A percentile compares a stretch with the other conserved stretches of the same genome.
phyloP scores from a whole-genome alignment of 768 basidiomycete species.

The Amanita polypyramis region DNA sequence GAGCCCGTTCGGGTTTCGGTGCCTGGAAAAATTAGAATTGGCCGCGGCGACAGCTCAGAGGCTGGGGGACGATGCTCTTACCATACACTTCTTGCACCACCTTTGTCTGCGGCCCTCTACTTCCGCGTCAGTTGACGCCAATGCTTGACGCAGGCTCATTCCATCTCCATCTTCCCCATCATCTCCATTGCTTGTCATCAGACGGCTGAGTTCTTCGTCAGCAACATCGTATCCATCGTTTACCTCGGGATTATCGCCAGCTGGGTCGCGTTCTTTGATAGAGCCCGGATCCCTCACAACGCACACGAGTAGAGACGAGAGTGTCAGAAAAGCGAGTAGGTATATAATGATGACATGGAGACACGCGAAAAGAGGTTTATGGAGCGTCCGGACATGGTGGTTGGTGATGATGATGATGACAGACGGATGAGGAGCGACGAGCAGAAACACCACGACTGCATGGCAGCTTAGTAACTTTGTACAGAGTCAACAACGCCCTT shows the following conservation, averaged over 20 bases:
- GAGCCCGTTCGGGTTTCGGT: slow-evolving; percentile 70
- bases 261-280: slow-evolving; percentile 19
- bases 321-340: slow-evolving; percentile 54
- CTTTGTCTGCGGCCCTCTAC: slow-evolving; percentile 44
- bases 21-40: slow-evolving; percentile 21
- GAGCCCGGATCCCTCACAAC: slow-evolving; percentile 70
- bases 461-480: neutral
- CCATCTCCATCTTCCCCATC: slow-evolving; percentile 31
- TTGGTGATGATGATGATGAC: slow-evolving; percentile 55
- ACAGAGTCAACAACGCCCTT: slow-evolving; percentile 13
- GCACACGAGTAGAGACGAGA: slow-evolving; percentile 66
- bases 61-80: slow-evolving; percentile 11
- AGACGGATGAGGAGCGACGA: slow-evolving; percentile 69
- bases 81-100: slow-evolving; percentile 77
- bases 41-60: neutral
- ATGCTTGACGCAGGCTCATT: slow-evolving; percentile 49
- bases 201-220: slow-evolving; percentile 5
- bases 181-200: slow-evolving; percentile 16
- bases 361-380: slow-evolving; percentile 34
- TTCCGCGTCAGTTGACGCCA: slow-evolving; percentile 32
- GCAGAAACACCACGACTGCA: slow-evolving; percentile 35
- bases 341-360: slow-evolving; percentile 52
- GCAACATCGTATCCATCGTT: neutral
- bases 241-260: too few species aligned
- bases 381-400: slow-evolving; percentile 50